phyloP scores from a whole-genome alignment of 2,329 filamentous ascomycete genomes.

The Trematosphaeria pertusa region DNA sequence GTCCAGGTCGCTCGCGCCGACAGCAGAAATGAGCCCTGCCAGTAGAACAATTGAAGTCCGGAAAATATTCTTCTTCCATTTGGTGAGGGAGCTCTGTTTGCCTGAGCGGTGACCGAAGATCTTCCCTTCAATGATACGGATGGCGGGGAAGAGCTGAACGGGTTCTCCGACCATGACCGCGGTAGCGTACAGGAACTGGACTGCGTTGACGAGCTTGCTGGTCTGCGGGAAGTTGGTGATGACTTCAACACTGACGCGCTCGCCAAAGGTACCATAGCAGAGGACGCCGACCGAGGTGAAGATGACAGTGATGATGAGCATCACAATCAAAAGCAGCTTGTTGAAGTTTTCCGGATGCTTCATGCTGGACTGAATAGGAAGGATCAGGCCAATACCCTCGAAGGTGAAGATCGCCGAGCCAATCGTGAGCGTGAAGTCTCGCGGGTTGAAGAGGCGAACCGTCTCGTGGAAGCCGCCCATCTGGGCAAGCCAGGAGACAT shows the following conservation, averaged over 20 bases:
- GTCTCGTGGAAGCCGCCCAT: constrained; percentile 64
- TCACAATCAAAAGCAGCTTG: constrained; percentile 70
- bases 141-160: constrained; percentile 76
- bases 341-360: constrained; percentile 72
- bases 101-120: constrained; percentile 72
- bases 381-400: constrained; percentile 77
- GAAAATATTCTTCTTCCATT: constrained; percentile 79
- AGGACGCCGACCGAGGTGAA: constrained; percentile 76
- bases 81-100: constrained; percentile 68
- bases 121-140: constrained; percentile 73
- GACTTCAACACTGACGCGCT: constrained; percentile 72
- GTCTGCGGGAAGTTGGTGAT: constrained; percentile 78
- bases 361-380: constrained; percentile 80
- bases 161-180: constrained; percentile 77
- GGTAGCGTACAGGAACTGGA: constrained; percentile 76
- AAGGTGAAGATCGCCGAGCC: constrained; percentile 80
- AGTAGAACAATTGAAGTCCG: constrained; percentile 63
- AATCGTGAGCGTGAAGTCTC: constrained; percentile 72
- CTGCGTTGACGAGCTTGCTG: constrained; percentile 74
- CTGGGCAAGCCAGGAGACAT: constrained; percentile 63
- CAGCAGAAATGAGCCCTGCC: constrained; percentile 67
- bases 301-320: constrained; percentile 75
- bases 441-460: constrained; percentile 74
- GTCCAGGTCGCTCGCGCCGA: constrained; percentile 73
- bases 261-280: constrained; percentile 77